These are phyloP conservation scores for Prunus davidiana DNA, from an alignment of 306 rosid species.

Conservation along the genomic window DNA sequence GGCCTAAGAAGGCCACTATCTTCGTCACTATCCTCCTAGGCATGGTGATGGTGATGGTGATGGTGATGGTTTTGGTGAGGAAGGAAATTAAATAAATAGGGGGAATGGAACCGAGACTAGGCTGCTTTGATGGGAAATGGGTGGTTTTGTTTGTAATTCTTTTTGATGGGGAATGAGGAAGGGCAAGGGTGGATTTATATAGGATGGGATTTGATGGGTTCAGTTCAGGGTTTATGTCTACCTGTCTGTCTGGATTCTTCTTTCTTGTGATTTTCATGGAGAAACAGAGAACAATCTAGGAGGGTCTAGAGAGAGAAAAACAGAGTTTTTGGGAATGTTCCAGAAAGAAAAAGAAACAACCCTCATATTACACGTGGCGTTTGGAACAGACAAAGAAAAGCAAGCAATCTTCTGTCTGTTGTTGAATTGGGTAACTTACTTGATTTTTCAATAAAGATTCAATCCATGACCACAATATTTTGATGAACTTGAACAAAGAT, in stretches of 20 bases:
- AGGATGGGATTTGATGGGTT: neutral
- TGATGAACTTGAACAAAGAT: too few species aligned
- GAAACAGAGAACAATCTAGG: neutral
- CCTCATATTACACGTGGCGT: neutral
- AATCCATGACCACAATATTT: too few species aligned
- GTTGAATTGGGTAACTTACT: too few species aligned
- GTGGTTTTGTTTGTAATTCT: neutral
- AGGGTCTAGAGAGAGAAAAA: neutral
- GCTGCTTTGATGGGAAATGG: too few species aligned
- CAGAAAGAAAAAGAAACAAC: neutral
- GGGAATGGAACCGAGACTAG: too few species aligned
- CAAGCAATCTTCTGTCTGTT: too few species aligned
- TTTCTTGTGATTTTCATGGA: neutral
- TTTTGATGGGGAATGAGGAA: neutral
- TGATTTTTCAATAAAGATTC: too few species aligned
- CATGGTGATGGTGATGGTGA: neutral
- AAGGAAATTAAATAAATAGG: neutral
- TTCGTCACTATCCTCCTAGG: neutral
- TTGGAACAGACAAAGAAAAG: too few species aligned
- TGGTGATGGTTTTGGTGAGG: neutral
- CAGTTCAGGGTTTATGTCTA: too few species aligned
- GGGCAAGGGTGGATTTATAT: neutral
- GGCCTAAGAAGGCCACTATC: neutral
- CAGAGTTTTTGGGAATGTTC: neutral
- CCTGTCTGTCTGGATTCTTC: neutral